Conservation (phyloP, 2,329 filamentous ascomycete genomes). For the Ceratocystis harringtonii region DNA sequence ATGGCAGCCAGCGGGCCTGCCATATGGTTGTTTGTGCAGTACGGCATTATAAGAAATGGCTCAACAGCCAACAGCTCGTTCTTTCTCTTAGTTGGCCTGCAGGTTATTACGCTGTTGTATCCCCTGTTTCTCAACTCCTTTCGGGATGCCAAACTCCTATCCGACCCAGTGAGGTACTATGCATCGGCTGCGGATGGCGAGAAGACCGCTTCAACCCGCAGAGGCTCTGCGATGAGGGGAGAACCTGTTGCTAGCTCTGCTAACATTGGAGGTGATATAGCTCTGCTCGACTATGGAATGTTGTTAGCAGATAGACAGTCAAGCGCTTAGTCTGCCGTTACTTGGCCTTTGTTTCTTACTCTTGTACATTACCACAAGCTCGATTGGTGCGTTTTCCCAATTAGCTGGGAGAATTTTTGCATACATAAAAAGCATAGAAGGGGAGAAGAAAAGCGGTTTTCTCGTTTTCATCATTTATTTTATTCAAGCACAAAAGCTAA, state of each 20-base stretch:
- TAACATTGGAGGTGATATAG: background rate
- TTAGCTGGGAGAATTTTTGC: too few relatives aligned
- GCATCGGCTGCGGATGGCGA: background rate
- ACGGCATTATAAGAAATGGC: slow-evolving; percentile 46
- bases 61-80: slow-evolving; percentile 49
- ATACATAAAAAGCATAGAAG: too few relatives aligned
- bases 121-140: slow-evolving; percentile 34
- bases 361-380: background rate
- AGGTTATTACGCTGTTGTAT: slow-evolving; percentile 33
- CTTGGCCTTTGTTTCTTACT: background rate
- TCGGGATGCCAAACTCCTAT: slow-evolving; percentile 33
- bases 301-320: background rate
- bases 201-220: background rate
- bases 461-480: too few relatives aligned
- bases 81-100: slow-evolving; percentile 42
- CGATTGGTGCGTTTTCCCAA: background rate
- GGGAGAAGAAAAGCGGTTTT: too few relatives aligned
- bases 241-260: background rate
- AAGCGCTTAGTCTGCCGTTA: background rate
- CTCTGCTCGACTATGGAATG: background rate
- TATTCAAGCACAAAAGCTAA: background rate
- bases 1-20: slow-evolving; percentile 60
- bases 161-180: slow-evolving; percentile 23
- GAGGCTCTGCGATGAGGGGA: background rate
- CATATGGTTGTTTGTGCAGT: slow-evolving; percentile 60